Evolutionary conservation across 208 protist species (phyloP).

Genomic region (Phytomonas serpens): DNA sequence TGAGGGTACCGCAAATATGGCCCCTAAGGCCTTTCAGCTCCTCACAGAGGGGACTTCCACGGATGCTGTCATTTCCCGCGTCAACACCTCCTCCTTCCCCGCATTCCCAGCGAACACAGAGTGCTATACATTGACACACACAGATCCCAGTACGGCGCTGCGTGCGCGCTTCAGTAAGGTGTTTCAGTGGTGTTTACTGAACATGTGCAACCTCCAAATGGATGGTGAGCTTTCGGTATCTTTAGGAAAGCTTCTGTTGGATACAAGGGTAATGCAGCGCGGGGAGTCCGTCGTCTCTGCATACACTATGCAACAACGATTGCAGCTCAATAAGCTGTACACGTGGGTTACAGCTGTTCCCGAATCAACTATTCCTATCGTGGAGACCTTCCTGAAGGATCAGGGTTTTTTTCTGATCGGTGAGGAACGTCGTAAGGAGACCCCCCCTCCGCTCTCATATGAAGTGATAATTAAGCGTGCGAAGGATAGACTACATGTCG

Average conservation of each 20-base stretch:
- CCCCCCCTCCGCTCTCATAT: constrained; percentile 43
- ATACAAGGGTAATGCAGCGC: constrained; percentile 28
- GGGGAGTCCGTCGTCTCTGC: constrained; percentile 60
- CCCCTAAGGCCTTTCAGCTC: constrained; percentile 86
- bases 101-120: constrained; percentile 83
- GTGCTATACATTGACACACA: constrained; percentile 78
- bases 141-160: constrained; percentile 49
- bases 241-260: constrained; percentile 76
- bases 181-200: constrained; percentile 88
- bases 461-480: constrained; percentile 71
- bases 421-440: background rate
- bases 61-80: constrained; percentile 71
- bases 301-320: constrained; percentile 84
- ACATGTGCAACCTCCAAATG: constrained; percentile 88
- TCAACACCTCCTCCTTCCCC: constrained; percentile 87
- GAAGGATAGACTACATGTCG: constrained; percentile 51
- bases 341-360: constrained; percentile 66
- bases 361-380: constrained; percentile 29
- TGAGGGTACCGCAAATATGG: constrained; percentile 67
- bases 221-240: constrained; percentile 77
- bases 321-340: constrained; percentile 81
- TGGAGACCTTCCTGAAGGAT: constrained; percentile 41
- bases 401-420: constrained; percentile 44
- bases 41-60: constrained; percentile 57
- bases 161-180: constrained; percentile 83